Base-by-base conservation (phyloP, 2,329 filamentous ascomycete genomes). In the Periconia sp. region DNA sequence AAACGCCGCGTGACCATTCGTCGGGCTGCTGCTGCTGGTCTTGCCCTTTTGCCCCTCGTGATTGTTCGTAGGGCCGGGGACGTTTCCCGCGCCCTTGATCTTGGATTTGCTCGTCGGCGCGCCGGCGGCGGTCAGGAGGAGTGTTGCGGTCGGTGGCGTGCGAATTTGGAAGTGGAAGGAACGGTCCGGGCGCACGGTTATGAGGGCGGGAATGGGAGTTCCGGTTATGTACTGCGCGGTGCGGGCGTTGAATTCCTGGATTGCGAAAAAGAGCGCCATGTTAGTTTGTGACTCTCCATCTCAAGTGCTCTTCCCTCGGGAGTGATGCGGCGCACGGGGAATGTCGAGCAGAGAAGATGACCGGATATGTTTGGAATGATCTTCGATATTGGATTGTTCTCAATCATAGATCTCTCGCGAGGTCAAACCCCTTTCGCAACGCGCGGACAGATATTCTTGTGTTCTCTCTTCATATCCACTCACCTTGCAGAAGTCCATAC, bases 401-500 rank as follows among this genome's bases (percentile, higher is more conserved):
- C 8, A 27, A 27, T 27, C 23, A 27, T 27, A 27, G 23, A 27
- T 27, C 23, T 27, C 23, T 5, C 3, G 23, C 23, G 23, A 27
- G 5, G 8, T 8, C 23, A 27, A 27, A 27, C 8, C 8, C 23
- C 5, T 27, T 27, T 27, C 23, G 23, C 23, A 27, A 27, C 8
- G 23, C 23, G 23, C 23, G 8, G n/a, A 27, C 23, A 27, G 8
- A 27, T 3, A 27, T 27, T 8, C 33, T 37, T 13, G 6, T 11
- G 3, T 37, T 37, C 33, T 11, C 33, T 37, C 33, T 13, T 27
- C 42, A 5, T 30, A 30, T 27, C 27, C 30, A 50, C 71, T 53
- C 74, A 96, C 93, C 84, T 97, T 97, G 86, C 94, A 97, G 75
- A 97, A 99, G 78, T 99, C 94, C 88, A 99, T 99, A 54, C 90